A percentile compares a stretch with the other conserved stretches of the same genome.
Evolutionary conservation across 768 basidiomycete genomes (phyloP).

Genomic region (Tylopilus rubrobrunneus): DNA sequence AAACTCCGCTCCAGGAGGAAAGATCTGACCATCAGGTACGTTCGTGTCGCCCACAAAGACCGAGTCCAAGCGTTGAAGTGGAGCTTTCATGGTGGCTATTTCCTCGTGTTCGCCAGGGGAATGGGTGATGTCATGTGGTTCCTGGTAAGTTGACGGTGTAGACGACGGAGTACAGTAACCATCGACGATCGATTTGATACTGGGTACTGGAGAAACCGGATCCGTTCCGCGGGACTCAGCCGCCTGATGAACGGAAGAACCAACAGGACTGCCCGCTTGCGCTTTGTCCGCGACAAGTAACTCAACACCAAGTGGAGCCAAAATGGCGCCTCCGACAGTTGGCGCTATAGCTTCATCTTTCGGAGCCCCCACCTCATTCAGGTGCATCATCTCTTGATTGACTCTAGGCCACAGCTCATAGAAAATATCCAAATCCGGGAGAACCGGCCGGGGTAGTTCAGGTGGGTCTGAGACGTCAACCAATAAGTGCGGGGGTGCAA

Average conservation of each 20-base stretch:
- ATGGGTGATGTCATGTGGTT: background rate
- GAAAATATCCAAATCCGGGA: conserved; percentile 16
- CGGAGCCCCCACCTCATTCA: conserved; percentile 18
- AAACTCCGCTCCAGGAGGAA: conserved; percentile 83
- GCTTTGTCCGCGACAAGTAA: conserved; percentile 32
- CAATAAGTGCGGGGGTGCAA: conserved; percentile 5
- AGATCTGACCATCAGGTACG: conserved; percentile 68
- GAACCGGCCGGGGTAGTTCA: conserved; percentile 7
- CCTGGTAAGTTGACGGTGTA: conserved; percentile 1
- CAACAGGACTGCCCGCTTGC: conserved; percentile 24
- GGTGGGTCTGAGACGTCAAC: conserved; percentile 6
- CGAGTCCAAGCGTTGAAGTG: conserved; percentile 39
- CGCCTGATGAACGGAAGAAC: conserved; percentile 6
- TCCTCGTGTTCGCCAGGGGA: conserved; percentile 1
- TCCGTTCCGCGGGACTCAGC: background rate
- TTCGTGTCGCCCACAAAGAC: conserved; percentile 64
- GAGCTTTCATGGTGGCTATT: background rate
- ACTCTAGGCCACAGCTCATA: conserved; percentile 34
- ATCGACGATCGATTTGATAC: conserved; percentile 29
- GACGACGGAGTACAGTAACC: conserved; percentile 24
- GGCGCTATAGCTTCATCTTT: background rate
- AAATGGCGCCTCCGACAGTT: background rate
- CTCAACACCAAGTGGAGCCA: conserved; percentile 10
- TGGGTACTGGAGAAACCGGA: conserved; percentile 3
- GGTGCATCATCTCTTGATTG: conserved; percentile 35